Evolutionary conservation across 805 yeast genomes (phyloP), one percentile per base, ranked within the genome.

Genomic region (Scheffersomyces amazonensis): DNA sequence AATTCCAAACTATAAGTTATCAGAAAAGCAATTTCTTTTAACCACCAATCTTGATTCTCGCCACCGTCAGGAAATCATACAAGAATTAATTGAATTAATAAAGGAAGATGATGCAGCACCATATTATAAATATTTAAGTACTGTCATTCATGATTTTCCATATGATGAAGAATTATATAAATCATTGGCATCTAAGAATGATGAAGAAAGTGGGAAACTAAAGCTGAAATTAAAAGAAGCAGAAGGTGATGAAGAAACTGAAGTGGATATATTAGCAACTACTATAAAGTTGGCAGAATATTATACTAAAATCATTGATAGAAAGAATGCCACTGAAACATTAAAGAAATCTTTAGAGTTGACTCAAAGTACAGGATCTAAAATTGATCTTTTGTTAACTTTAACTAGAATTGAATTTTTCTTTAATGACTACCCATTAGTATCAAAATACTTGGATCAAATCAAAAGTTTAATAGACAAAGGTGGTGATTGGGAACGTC

Each of bases 401-500:
- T 79, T 91, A 46, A 75, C 89, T 11, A 80, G 98, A 60, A 62
- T 93, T 39, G 97, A 95, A n/a, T 82, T 89, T 52, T 89, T 93
- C 60, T 91, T 76, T 61, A 81, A 83, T 54, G 96, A 93, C 64
- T 81, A 80, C 56, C 62, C 67, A 5, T 78, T 78, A 47, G 83
- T 85, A 32, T 76, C 81, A 42, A 79, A 80, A 50, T 82, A 83
- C 54, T 74, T 93, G 47, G 91, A 83, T 39, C 81, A 81, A 49
- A 80, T 83, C 15, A 80, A 84, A 54, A 55, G 68, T 17, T 74
- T 87, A 58, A 88, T 93, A 53, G 98, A 91, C 53, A 86, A 88
- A 54, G 99, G 98, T 39, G 99, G 99, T 45, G 99, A 93, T 62
- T 93, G 99, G 99, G 99, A 93, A 66, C 86, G 99, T 64, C 81